A percentile compares a stretch with the other conserved stretches of the same genome.
These are phyloP conservation scores for Aspergillus sp. DNA, from an alignment of 2,329 filamentous ascomycete species.

Conservation along the genomic window DNA sequence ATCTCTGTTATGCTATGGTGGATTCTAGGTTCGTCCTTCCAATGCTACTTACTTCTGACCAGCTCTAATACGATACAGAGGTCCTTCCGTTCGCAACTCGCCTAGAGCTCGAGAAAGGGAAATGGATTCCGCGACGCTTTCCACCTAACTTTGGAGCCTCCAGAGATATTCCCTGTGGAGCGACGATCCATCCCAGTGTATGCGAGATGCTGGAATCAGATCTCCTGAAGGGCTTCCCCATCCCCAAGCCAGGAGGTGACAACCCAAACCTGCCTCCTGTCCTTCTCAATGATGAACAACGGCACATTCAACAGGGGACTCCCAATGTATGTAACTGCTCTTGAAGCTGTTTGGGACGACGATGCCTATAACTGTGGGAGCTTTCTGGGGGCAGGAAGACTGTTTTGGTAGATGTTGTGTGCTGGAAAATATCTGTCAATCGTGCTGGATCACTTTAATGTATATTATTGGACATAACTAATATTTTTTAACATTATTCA, in stretches of 20 bases:
- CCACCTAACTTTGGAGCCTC: conserved; percentile 37
- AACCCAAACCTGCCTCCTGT: conserved; percentile 12
- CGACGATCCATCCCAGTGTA: conserved; percentile 32
- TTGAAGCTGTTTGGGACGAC: background rate
- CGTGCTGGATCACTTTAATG: too few species aligned
- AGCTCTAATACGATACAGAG: conserved; percentile 22
- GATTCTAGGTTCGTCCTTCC: conserved; percentile 27
- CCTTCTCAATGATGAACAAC: background rate
- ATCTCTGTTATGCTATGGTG: conserved; percentile 34
- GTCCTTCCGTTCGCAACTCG: conserved; percentile 37
- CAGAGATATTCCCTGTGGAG: conserved; percentile 33
- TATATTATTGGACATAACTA: background rate
- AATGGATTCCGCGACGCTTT: conserved; percentile 35
- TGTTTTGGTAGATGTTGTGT: background rate
- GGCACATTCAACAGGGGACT: background rate
- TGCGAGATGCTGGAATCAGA: conserved; percentile 25
- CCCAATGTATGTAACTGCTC: background rate
- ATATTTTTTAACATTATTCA: background rate
- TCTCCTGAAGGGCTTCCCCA: conserved; percentile 18
- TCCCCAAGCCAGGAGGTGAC: conserved; percentile 13
- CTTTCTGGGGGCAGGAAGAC: background rate
- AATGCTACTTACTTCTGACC: background rate
- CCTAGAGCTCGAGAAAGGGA: conserved; percentile 35
- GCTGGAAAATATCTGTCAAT: too few species aligned
- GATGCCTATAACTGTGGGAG: background rate